Percentiles rank a stretch among this genome's conserved stretches.
Evolutionary conservation across 352 stramenopile genomes (phyloP).

Genomic region (Globisporangium mamillatum): DNA sequence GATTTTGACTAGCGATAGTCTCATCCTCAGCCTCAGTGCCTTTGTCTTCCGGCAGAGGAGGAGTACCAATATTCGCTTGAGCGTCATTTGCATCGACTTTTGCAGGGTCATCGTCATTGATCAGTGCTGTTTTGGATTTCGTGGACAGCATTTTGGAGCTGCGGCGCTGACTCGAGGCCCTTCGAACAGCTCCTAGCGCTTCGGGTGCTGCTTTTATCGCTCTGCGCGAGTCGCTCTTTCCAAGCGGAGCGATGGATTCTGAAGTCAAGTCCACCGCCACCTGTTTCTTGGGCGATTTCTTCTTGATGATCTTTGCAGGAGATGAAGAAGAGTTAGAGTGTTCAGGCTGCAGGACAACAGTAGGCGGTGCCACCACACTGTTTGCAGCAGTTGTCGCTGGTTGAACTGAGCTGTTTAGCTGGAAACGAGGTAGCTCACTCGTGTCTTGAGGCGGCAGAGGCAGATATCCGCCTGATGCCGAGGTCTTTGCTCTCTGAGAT

Average conservation of each 20-base stretch:
- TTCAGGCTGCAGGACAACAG: background rate
- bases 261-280: background rate
- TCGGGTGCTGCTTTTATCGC: background rate
- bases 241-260: background rate
- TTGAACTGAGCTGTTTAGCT: background rate
- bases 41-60: background rate
- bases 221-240: slow-evolving; percentile 12
- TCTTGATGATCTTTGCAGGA: background rate
- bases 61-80: background rate
- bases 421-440: background rate
- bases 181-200: background rate
- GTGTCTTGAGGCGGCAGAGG: background rate
- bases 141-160: slow-evolving; percentile 14
- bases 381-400: too few relatives aligned
- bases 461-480: background rate
- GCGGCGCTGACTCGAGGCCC: background rate
- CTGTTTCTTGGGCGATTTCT: background rate
- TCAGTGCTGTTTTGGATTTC: slow-evolving; percentile 22
- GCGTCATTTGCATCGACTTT: background rate
- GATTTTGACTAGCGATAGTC: background rate
- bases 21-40: background rate
- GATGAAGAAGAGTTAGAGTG: background rate
- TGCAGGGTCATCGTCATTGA: background rate
- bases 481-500: background rate
- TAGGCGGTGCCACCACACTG: background rate